Base-by-base conservation (phyloP, 768 basidiomycete species). In the Hericium rajendrae region DNA sequence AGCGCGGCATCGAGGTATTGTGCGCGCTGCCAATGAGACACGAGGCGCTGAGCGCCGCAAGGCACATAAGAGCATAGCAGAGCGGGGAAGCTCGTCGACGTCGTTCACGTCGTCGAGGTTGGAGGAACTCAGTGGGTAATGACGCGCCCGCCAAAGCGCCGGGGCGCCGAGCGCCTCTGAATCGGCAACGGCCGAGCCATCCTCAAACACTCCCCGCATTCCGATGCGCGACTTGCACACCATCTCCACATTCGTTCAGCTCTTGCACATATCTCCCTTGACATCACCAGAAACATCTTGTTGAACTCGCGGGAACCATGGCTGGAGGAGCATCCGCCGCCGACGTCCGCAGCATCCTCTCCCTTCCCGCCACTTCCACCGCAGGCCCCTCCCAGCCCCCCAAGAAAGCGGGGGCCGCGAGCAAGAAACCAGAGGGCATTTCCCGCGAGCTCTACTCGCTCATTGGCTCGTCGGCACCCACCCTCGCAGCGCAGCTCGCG, bases 401-500 rank as follows among this genome's bases (percentile, higher is more conserved):
- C 8, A 80, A 78, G 64, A 86, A 80, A 62, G 40, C 59, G 13
- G 16, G 50, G 4, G 59, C 64, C 15, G 58, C 71, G 3, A 38
- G 68, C 22, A 79, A 80, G 66, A 91, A 89, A 70, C 90, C 90
- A 3, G 91, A 93, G 18, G 94, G 95, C 18, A 94, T 97, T 59
- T 87, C 93, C 0, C 78, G 94, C 63, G 94, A 97, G 70, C 78
- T 99, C 2, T 97, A 89, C 72, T 85, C 89, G 1, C 82, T 99
- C 58, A 97, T 99, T 62, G 95, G 95, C n/a, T 85, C 91, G 59
- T 88, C 91, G 51, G 88, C 88, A 11, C 94, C 95, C 0, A 84
- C 88, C 2, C 78, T 98, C 51, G 86, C 85, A 0, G 81, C 88
- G 38, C 85, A 89, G 63, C 78, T 86, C 58, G 78, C 86, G 26